Percentiles rank a stretch among this genome's conserved stretches.
phyloP scores from a whole-genome alignment of 179 eudicot species.

The Silene noctiflora region DNA sequence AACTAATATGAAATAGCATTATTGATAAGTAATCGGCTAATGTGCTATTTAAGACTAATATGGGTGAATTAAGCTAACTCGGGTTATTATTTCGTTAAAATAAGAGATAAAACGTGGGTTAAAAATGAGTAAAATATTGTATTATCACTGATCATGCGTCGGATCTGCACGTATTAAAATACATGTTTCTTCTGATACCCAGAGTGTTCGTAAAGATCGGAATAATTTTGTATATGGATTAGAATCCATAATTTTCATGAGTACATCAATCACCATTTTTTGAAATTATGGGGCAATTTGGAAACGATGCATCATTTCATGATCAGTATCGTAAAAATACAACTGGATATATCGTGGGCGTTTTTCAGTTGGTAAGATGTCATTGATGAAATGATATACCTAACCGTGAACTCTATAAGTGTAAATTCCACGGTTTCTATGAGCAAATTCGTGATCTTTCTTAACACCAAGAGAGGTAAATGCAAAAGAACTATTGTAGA shows the following conservation, averaged over 20 bases:
- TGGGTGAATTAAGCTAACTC: no score
- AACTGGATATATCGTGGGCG: neutral
- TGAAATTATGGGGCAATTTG: neutral
- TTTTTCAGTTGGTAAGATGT: neutral
- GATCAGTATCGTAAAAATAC: neutral
- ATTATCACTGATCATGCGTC: no score
- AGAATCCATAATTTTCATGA: neutral
- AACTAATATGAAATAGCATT: no score
- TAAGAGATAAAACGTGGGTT: no score
- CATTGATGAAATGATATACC: neutral
- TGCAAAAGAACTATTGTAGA: neutral
- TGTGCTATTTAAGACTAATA: no score
- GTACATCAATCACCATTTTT: neutral
- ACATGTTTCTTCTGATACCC: no score
- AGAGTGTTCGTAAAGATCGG: no score
- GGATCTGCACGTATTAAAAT: no score
- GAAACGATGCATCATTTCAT: neutral
- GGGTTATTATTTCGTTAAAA: no score
- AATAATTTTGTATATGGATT: neutral
- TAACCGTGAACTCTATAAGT: neutral
- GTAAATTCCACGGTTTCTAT: conserved; percentile 3
- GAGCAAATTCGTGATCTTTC: neutral
- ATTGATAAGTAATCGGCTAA: no score
- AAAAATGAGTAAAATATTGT: no score
- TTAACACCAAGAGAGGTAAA: neutral